A percentile compares a stretch with the other conserved stretches of the same genome.
Conservation (phyloP, 129 eudicot species). For the Lactuca saligna region DNA sequence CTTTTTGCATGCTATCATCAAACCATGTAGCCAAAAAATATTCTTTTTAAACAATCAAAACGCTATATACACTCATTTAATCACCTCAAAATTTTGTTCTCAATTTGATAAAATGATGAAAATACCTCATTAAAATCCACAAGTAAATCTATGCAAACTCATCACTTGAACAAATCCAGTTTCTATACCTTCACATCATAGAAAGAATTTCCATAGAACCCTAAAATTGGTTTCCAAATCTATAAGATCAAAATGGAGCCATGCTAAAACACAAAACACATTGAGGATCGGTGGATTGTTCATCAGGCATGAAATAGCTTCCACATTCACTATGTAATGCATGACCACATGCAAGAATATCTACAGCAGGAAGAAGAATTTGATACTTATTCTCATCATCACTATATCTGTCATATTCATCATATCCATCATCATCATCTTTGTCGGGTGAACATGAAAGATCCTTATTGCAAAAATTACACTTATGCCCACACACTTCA, state of each 20-base stretch:
- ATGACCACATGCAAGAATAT: conserved; percentile 42
- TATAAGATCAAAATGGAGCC: not conserved
- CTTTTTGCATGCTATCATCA: too few relatives aligned
- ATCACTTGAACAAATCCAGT: not conserved
- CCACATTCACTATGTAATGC: conserved; percentile 35
- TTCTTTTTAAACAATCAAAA: too few relatives aligned
- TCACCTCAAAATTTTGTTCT: too few relatives aligned
- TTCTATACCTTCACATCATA: too few relatives aligned
- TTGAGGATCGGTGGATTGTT: conserved; percentile 27
- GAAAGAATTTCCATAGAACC: not conserved
- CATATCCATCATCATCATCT: not conserved
- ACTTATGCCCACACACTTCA: not conserved
- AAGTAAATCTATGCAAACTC: not conserved
- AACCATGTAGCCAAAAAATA: too few relatives aligned
- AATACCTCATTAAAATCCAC: too few relatives aligned
- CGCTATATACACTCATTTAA: too few relatives aligned
- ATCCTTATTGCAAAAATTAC: conserved; percentile 35
- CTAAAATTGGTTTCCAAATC: not conserved
- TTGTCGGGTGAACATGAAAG: not conserved
- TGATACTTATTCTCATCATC: not conserved
- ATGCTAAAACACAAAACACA: conserved; percentile 32
- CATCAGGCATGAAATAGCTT: not conserved
- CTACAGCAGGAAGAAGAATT: conserved; percentile 28
- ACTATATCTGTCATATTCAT: not conserved
- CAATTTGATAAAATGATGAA: too few relatives aligned